Evolutionary conservation across 2,329 filamentous ascomycete species (phyloP), one percentile per base, ranked within the genome.

Genomic region (Colletotrichum plurivorum): DNA sequence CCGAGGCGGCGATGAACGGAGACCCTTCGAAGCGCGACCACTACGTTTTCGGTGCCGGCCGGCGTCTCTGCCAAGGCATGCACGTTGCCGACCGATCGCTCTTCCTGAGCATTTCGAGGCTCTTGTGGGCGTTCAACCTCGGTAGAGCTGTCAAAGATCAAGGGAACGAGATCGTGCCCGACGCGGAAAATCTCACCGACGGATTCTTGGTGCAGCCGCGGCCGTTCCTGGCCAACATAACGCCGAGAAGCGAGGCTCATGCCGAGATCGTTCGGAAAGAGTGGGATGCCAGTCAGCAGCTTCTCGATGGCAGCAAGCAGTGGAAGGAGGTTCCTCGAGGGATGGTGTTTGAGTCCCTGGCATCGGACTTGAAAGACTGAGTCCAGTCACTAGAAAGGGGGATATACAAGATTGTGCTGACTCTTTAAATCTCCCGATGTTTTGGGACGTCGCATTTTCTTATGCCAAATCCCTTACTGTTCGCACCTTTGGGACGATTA

Each of bases 101-200:
- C 0, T 79, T 81, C 8, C 74, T 86, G 2, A 82, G 80, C 51
- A 82, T 87, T 20, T 80, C 85, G 0, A 81, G 84, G 2, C 76
- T 87, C 0, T 73, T 90, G 0, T 90, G 88, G 88, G 87, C 81
- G 0, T 89, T 89, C 61, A 73, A 84, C 0, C 74, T 85, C 6
- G 70, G 68, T 0, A 76, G 77, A 8, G 59, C 43, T 2, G n/a
- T 59, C 9, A 62, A 63, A 20, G 5, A 53, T 2, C 8, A 22
- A 1, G 69, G 66, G 0, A 10, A 15, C 5, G 71, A 79, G 2
- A 69, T 81, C 13, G 79, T 80, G 0, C 79, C 79, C 2, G 80
- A 83, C 43, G 81, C 80, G 39, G 62, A 59, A 39, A 41, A 54
- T 25, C 49, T 67, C 13, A 48, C 65, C 36, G 25, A 60, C 16